Percentiles rank a stretch among this genome's conserved stretches.
phyloP scores from a whole-genome alignment of 495 filamentous ascomycete genomes.

The Neurospora tetrasperma region DNA sequence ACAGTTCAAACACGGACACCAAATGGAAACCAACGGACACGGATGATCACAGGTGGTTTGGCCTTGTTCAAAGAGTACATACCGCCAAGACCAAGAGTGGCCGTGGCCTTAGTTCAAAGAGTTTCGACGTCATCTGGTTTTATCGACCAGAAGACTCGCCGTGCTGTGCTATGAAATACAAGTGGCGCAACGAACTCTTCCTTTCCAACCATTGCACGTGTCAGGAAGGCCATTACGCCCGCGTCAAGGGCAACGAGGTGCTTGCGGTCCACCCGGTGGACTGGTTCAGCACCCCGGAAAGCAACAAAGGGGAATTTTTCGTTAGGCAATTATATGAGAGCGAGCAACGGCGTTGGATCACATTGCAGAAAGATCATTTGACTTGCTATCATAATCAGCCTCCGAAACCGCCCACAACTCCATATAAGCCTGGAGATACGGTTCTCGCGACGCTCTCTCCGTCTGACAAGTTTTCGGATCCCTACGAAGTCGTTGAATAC shows the following conservation, averaged over 20 bases:
- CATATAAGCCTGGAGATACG: conserved; percentile 42
- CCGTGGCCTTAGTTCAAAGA: conserved; percentile 10
- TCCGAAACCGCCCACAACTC: not conserved
- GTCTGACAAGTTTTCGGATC: conserved; percentile 28
- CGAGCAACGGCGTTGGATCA: conserved; percentile 37
- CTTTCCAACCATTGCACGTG: conserved; percentile 70
- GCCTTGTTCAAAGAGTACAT: conserved; percentile 50
- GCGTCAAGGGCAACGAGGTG: conserved; percentile 42
- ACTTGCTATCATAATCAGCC: conserved; percentile 21
- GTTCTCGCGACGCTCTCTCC: conserved; percentile 33
- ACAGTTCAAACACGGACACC: conserved; percentile 26
- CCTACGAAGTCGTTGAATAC: conserved; percentile 41
- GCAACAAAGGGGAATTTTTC: conserved; percentile 42
- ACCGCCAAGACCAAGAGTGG: conserved; percentile 8
- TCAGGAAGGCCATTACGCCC: conserved; percentile 22
- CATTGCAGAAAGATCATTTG: conserved; percentile 40
- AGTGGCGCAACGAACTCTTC: conserved; percentile 60
- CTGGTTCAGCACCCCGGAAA: conserved; percentile 41
- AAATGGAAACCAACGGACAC: conserved; percentile 44
- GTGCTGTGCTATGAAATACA: conserved; percentile 53
- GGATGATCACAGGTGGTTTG: conserved; percentile 48
- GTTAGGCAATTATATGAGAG: conserved; percentile 56
- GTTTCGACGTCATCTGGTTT: conserved; percentile 59
- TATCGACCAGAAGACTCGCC: conserved; percentile 60
- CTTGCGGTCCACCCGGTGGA: conserved; percentile 42